phyloP scores from a whole-genome alignment of 1,139 yeast genomes.

The Protomyces inundatus region DNA sequence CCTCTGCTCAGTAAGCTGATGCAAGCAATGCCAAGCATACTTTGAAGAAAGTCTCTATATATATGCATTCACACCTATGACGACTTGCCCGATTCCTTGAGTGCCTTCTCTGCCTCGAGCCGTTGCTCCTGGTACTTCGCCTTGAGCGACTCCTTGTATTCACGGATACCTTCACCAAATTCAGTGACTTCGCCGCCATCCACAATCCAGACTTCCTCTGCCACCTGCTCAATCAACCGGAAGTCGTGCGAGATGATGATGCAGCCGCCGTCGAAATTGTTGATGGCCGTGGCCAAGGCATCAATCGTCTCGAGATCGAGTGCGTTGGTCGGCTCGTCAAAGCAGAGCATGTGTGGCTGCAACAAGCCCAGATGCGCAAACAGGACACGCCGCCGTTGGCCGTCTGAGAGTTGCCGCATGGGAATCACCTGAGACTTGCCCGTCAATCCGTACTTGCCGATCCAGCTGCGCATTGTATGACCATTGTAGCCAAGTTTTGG shows the following conservation, averaged over 20 bases:
- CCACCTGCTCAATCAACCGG: conserved; percentile 95
- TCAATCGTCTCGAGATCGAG: conserved; percentile 97
- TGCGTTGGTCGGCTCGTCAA: conserved; percentile 99
- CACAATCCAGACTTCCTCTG: conserved; percentile 55
- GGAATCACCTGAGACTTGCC: conserved; percentile 99
- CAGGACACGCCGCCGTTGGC: conserved; percentile 98
- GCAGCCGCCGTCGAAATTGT: conserved; percentile 94
- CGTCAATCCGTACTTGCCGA: conserved; percentile 96
- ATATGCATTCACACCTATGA: too few species aligned
- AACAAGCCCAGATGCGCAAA: conserved; percentile 93
- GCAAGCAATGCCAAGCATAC: too few species aligned
- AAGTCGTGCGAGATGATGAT: conserved; percentile 98
- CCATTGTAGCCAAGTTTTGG: conserved; percentile 84
- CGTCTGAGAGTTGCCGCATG: conserved; percentile 98
- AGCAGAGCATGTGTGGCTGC: conserved; percentile 84
- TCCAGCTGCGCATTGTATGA: conserved; percentile 33
- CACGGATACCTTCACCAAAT: conserved; percentile 29
- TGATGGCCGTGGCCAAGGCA: conserved; percentile 93
- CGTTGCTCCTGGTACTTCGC: conserved; percentile 18
- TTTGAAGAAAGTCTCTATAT: too few species aligned
- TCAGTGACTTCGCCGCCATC: conserved; percentile 25
- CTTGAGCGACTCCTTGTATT: conserved; percentile 29
- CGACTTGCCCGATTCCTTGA: not conserved
- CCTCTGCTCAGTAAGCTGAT: not conserved
- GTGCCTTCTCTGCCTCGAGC: not conserved